Percentiles rank a stretch among this genome's conserved stretches.
Evolutionary conservation across 805 yeast species (phyloP).

Genomic region (Limtongozyma cylindracea): DNA sequence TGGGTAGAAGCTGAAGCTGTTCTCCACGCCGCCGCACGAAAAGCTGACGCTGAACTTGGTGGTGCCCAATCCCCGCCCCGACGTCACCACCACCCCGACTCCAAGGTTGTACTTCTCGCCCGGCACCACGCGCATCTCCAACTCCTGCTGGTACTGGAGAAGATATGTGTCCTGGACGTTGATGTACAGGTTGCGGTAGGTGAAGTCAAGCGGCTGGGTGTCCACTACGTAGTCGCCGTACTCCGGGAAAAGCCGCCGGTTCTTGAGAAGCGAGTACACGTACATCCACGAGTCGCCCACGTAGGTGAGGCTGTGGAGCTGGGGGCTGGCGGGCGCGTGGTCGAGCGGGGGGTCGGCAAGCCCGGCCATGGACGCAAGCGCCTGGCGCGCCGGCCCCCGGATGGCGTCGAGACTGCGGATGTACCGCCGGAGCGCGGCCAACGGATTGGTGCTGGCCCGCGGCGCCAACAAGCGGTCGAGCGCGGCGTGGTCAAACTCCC

Average conservation of each 20-base stretch:
- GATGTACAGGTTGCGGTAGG: slow-evolving; percentile 16
- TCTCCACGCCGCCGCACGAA: too few species aligned
- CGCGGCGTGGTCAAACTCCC: too few species aligned
- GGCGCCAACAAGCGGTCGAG: too few species aligned
- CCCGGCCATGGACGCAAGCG: too few species aligned
- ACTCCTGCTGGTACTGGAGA: slow-evolving; percentile 15
- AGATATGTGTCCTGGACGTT: slow-evolving; percentile 23
- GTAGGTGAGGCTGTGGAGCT: slow-evolving; percentile 3
- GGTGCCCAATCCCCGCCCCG: slow-evolving; percentile 31
- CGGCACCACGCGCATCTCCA: slow-evolving; percentile 20
- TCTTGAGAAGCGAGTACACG: slow-evolving; percentile 21
- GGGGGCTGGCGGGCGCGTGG: too few species aligned
- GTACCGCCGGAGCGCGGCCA: too few species aligned
- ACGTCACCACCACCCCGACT: slow-evolving; percentile 24
- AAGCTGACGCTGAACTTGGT: slow-evolving; percentile 22
- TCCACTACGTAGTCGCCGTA: slow-evolving; percentile 16
- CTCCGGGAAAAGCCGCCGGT: slow-evolving; percentile 26
- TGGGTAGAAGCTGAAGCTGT: slow-evolving; percentile 17
- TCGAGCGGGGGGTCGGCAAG: too few species aligned
- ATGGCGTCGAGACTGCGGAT: too few species aligned
- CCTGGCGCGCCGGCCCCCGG: too few species aligned
- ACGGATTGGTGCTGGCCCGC: too few species aligned
- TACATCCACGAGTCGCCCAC: slow-evolving; percentile 30
- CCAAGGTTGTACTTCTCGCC: slow-evolving; percentile 20
- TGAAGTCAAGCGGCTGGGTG: slow-evolving; percentile 18